Base-by-base conservation (phyloP, 768 basidiomycete genomes). In the Coprinopsis sp. region DNA sequence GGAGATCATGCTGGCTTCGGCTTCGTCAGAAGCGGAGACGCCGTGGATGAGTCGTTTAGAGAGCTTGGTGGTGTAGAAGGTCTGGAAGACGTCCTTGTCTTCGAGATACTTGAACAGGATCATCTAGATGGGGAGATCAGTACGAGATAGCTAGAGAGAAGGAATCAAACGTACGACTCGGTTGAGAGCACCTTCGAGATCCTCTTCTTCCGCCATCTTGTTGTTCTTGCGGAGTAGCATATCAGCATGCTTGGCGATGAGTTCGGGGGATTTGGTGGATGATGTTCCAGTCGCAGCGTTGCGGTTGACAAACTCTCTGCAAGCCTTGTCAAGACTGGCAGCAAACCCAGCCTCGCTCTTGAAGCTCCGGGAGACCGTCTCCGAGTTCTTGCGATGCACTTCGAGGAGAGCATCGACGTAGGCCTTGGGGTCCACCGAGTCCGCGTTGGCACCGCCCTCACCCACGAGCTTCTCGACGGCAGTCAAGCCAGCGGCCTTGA, bases 31-130 rank as follows among this genome's bases (percentile, higher is more conserved):
- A 3, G 93, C 91, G 10, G 93, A 97, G 21, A 90, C 83, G 19
- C 83, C 82, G 52, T 91, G 85, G 54, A 99, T 94, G 33, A 99
- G 81, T 52, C 96, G 92, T 62, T 91, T 91, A 40, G 92, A 93
- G 25, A 99, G 72, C 68, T 94, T 95, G 54, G 92, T 96, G 23
- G 88, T 90, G 72, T 99, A 99, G 77, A 96, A 99, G 14, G 89
- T 91, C 64, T 97, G 94, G 85, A 98, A 99, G 13, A 98, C 93
- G 55, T 99, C 96, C 73, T 97, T 97, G 73, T 99, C 95, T 64
- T 96, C 93, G 55, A 99, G 85, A 64, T 97, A 98, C 66, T 95
- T 95, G 87, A 99, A 99, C 44, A 98, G 72, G 24, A 94, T 76
- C 96, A 99, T 98, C 96, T 99, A 59, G 2, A 52, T 29, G 12